Evolutionary conservation across 1,284 basidiomycete species (phyloP).

Genomic region (Anthracocystis walkeri): DNA sequence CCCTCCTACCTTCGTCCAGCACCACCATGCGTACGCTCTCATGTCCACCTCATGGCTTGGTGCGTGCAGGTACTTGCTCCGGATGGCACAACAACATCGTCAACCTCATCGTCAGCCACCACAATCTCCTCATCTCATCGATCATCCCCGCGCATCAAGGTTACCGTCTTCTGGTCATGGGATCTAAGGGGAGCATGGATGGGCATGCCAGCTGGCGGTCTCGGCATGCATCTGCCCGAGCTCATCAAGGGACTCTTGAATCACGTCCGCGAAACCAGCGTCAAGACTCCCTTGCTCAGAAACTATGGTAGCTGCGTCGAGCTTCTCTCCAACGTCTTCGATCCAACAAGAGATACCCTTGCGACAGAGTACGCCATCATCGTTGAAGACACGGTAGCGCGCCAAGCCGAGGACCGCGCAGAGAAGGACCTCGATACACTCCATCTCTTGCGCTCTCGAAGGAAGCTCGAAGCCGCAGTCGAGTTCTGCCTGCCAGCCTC

Average conservation of each 20-base stretch:
- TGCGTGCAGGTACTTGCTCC: slow-evolving; percentile 80
- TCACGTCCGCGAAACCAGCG: slow-evolving; percentile 79
- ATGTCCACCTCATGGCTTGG: slow-evolving; percentile 90
- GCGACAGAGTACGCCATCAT: slow-evolving; percentile 88
- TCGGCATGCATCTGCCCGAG: slow-evolving; percentile 77
- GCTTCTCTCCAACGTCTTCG: slow-evolving; percentile 81
- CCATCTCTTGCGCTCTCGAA: slow-evolving; percentile 72
- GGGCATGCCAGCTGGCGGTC: slow-evolving; percentile 62
- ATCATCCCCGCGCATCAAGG: slow-evolving; percentile 59
- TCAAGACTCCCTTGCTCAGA: slow-evolving; percentile 79
- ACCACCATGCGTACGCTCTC: slow-evolving; percentile 92
- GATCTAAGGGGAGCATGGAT: slow-evolving; percentile 88
- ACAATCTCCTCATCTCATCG: slow-evolving; percentile 19
- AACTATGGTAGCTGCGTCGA: slow-evolving; percentile 86
- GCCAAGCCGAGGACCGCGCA: slow-evolving; percentile 38
- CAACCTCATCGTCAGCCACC: slow-evolving; percentile 15
- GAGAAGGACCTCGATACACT: slow-evolving; percentile 50
- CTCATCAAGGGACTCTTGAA: slow-evolving; percentile 84
- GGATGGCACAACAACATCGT: slow-evolving; percentile 65
- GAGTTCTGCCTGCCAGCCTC: slow-evolving; percentile 82
- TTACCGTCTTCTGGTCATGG: slow-evolving; percentile 96
- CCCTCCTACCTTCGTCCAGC: slow-evolving; percentile 92
- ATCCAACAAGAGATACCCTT: slow-evolving; percentile 83
- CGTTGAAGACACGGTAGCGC: slow-evolving; percentile 75
- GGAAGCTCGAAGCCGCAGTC: slow-evolving; percentile 79